A percentile compares a stretch with the other conserved stretches of the same genome.
These are phyloP conservation scores for Cenchrus americanus DNA, from an alignment of 176 grass and related monocot species.

Conservation along the genomic window DNA sequence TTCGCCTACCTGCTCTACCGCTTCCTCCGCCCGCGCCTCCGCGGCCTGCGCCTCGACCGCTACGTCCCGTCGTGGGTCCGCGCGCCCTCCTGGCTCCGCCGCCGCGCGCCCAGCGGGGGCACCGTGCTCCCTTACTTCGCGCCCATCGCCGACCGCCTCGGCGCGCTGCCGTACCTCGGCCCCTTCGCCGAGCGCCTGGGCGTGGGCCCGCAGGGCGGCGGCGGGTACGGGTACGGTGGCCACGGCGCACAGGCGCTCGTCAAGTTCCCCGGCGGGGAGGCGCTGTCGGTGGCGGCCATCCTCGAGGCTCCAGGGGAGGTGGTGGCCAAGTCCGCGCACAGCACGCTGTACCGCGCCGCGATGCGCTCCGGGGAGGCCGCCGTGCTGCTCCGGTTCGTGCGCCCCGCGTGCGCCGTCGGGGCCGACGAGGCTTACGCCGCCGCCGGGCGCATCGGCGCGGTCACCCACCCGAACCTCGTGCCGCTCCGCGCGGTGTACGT, in stretches of 20 bases:
- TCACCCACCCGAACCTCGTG: constrained; percentile 81
- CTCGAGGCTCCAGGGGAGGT: constrained; percentile 94
- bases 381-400: constrained; percentile 87
- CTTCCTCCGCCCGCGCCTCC: constrained; percentile 65
- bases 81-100: constrained; percentile 50
- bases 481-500: constrained; percentile 80
- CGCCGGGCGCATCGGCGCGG: constrained; percentile 56
- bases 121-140: constrained; percentile 59
- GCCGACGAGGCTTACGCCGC: constrained; percentile 65
- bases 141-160: constrained; percentile 64
- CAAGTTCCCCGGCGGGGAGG: constrained; percentile 82
- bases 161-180: constrained; percentile 54
- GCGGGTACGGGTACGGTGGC: background rate
- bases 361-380: constrained; percentile 52
- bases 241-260: constrained; percentile 53
- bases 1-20: constrained; percentile 60
- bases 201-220: background rate
- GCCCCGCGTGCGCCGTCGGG: constrained; percentile 63
- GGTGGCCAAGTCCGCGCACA: constrained; percentile 86
- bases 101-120: constrained; percentile 20
- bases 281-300: constrained; percentile 70
- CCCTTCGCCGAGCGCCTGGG: constrained; percentile 55
- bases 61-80: constrained; percentile 9
- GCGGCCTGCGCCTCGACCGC: constrained; percentile 45
- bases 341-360: constrained; percentile 85